Percentiles rank a stretch among this genome's conserved stretches.
Conservation (phyloP, 805 yeast genomes). For the Lachancea sp. region DNA sequence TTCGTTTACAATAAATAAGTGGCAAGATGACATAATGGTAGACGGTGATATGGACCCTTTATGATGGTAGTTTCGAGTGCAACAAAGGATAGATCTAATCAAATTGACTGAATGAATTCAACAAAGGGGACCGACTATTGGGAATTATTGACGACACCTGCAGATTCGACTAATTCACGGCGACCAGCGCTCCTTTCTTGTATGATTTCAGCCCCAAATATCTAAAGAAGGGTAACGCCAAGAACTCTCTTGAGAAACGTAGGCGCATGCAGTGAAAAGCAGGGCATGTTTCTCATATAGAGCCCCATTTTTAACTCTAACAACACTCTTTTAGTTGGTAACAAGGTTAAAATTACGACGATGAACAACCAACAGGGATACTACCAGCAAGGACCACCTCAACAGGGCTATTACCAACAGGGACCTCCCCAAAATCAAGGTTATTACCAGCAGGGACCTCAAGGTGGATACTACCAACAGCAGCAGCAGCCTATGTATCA, state of each 20-base stretch:
- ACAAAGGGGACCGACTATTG: too few species aligned
- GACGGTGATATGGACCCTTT: not conserved
- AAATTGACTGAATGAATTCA: too few species aligned
- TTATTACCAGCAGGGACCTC: slow-evolving; percentile 26
- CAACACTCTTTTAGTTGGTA: not conserved
- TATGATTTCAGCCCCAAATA: not conserved
- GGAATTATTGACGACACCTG: too few species aligned
- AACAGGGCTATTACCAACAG: slow-evolving; percentile 18
- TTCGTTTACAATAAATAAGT: not conserved
- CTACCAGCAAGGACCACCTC: slow-evolving; percentile 21
- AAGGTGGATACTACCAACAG: slow-evolving; percentile 27
- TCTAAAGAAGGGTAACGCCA: slow-evolving; percentile 1
- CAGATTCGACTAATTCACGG: too few species aligned
- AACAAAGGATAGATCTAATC: too few species aligned
- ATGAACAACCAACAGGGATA: slow-evolving; percentile 18
- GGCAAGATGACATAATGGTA: not conserved
- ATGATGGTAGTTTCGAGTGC: too few species aligned
- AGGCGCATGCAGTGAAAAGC: slow-evolving; percentile 1
- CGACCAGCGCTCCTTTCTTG: too few species aligned
- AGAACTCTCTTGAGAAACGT: not conserved
- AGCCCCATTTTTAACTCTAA: not conserved
- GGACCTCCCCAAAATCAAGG: slow-evolving; percentile 18
- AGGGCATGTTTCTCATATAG: not conserved
- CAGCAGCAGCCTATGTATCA: slow-evolving; percentile 29
- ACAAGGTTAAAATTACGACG: not conserved